Evolutionary conservation across 495 filamentous ascomycete genomes (phyloP), one percentile per base, ranked within the genome.

Genomic region (Penicillium riverlandense): DNA sequence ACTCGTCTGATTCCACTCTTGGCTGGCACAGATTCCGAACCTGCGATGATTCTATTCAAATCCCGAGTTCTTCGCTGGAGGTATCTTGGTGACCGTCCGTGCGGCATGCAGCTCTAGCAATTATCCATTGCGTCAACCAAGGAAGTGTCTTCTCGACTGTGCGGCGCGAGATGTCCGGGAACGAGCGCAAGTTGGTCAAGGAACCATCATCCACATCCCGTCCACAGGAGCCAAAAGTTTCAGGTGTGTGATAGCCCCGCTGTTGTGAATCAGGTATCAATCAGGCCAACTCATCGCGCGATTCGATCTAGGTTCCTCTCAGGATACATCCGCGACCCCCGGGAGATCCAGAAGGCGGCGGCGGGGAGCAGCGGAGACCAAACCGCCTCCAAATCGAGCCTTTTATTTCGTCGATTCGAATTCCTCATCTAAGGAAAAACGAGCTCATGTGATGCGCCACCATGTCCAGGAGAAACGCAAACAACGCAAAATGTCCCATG

Each of bases 361-460:
- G 7, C 30, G 42, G 4, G 41, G 53, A 7, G 47, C 49, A 15
- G 34, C 55, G 2, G 50, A 54, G 9, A 50, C 55, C 10, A 40
- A 55, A 29, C 33, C 54, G 1, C 28, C 49, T 14, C 63, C 61
- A 40, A 63, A 53, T 11, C 67, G 66, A 52, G 49, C 60, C 6
- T 73, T 71, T 39, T 73, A 69, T 38, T 73, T 73, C 49, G 69
- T 73, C 40, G 63, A 73, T 37, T 58, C 62, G 6, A 63, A 59
- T 43, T 70, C 67, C 0, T 70, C 67, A 4, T 70, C 69, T 8
- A 61, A 68, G 22, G 69, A 71, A 43, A 71, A 71, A 41, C 61
- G 69, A 39, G 66, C 69, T 11, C 69, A 73, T 59, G 69, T 73
- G 10, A 73, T 73, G 69, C 65, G 67, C n/a, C 66, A 73, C 36